Conservation (phyloP, 2,329 filamentous ascomycete genomes). For the Sporothrix brunneoviolacea region DNA sequence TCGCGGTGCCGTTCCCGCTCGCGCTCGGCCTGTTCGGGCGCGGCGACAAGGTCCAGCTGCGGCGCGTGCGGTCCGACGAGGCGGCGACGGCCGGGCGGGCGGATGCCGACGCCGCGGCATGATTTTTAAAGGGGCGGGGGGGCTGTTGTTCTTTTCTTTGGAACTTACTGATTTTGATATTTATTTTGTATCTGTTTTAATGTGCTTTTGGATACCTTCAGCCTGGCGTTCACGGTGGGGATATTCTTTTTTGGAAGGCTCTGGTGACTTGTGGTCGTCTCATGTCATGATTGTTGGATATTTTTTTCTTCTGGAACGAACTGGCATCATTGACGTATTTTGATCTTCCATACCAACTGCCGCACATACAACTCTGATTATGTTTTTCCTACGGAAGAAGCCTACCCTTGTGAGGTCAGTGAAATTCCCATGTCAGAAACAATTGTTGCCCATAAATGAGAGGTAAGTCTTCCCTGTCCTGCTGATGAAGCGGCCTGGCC, state of each 20-base stretch:
- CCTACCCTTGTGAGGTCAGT: too few species aligned
- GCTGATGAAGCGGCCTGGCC: too few species aligned
- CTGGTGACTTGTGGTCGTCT: not conserved
- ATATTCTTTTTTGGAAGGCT: not conserved
- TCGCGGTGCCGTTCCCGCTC: constrained; percentile 60
- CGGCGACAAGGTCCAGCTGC: constrained; percentile 41
- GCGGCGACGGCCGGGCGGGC: not conserved
- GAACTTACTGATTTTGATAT: not conserved
- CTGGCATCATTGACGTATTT: too few species aligned
- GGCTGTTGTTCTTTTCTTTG: not conserved
- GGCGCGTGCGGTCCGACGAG: constrained; percentile 42
- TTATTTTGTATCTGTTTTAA: not conserved
- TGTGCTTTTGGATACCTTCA: not conserved
- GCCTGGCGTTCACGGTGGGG: not conserved
- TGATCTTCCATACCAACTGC: too few species aligned
- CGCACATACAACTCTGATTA: too few species aligned
- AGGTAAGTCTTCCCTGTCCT: too few species aligned
- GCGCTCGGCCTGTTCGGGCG: constrained; percentile 65
- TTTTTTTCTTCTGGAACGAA: too few species aligned
- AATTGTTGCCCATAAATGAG: too few species aligned
- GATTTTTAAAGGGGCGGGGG: not conserved
- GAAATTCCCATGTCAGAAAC: too few species aligned
- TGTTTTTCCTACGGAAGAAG: too few species aligned
- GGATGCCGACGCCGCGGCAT: not conserved
- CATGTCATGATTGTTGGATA: too few species aligned